phyloP scores from a whole-genome alignment of 768 basidiomycete genomes.

The Boletus sp. region DNA sequence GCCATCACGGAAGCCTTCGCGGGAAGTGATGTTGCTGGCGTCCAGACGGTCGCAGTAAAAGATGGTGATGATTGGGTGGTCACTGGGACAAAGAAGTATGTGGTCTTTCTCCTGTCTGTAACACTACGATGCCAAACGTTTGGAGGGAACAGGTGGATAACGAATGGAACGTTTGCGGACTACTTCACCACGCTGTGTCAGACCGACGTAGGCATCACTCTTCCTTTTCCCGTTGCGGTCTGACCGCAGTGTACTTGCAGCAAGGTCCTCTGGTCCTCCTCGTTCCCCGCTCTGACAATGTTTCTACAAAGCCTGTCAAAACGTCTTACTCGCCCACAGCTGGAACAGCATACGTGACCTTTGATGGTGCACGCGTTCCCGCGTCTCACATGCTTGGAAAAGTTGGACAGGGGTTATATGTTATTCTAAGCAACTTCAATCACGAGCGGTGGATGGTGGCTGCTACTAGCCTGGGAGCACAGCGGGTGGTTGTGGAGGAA shows the following conservation, averaged over 20 bases:
- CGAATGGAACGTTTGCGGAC: slow-evolving; percentile 82
- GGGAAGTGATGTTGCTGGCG: slow-evolving; percentile 78
- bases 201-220: slow-evolving; percentile 49
- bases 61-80: slow-evolving; percentile 88
- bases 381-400: slow-evolving; percentile 84
- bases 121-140: neutral
- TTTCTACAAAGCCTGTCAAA: slow-evolving; percentile 87
- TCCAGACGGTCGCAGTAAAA: slow-evolving; percentile 80
- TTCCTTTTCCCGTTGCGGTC: neutral
- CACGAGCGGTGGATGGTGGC: slow-evolving; percentile 90
- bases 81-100: slow-evolving; percentile 89
- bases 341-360: slow-evolving; percentile 84
- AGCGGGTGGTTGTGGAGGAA: slow-evolving; percentile 83
- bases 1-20: slow-evolving; percentile 96
- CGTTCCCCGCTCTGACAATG: slow-evolving; percentile 63
- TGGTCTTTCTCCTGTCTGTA: neutral
- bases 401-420: slow-evolving; percentile 78
- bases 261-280: slow-evolving; percentile 74
- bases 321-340: slow-evolving; percentile 90
- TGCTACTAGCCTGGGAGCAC: slow-evolving; percentile 65
- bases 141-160: slow-evolving; percentile 67
- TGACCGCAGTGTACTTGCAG: slow-evolving; percentile 31
- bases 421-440: slow-evolving; percentile 84
- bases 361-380: slow-evolving; percentile 80
- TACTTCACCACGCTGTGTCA: slow-evolving; percentile 79